These are phyloP conservation scores for Neurospora sp. DNA, from an alignment of 495 filamentous ascomycete species.

Conservation along the genomic window DNA sequence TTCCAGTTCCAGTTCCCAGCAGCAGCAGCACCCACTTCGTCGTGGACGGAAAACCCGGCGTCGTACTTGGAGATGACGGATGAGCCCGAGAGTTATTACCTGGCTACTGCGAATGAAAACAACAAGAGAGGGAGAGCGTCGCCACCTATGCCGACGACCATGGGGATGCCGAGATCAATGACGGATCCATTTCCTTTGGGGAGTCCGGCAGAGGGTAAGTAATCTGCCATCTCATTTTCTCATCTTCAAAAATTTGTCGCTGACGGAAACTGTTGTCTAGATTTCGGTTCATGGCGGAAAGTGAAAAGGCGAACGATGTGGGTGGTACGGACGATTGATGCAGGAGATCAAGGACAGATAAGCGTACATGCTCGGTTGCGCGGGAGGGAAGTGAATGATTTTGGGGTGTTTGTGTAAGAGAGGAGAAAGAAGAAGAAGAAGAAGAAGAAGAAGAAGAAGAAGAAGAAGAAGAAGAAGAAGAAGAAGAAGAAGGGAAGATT, in stretches of 20 bases:
- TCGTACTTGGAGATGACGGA: constrained; percentile 23
- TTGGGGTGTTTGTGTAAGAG: not conserved
- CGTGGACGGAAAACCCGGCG: constrained; percentile 19
- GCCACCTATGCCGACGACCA: not conserved
- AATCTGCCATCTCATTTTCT: too few relatives aligned
- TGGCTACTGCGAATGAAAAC: not conserved
- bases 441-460: too few relatives aligned
- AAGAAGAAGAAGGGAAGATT: not conserved
- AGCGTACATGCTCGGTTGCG: not conserved
- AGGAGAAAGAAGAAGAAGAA: not conserved
- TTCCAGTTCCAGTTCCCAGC: not conserved
- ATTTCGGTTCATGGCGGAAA: not conserved
- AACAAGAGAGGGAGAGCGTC: not conserved
- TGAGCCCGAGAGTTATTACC: constrained; percentile 5
- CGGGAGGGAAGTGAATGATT: not conserved
- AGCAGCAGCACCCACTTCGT: not conserved
- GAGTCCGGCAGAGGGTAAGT: not conserved
- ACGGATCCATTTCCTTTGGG: constrained; percentile 1
- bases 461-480: too few relatives aligned
- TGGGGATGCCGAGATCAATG: not conserved
- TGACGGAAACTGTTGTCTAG: not conserved
- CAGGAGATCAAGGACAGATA: not conserved
- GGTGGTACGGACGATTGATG: not conserved
- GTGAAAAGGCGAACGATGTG: not conserved
- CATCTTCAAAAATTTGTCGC: not conserved